These are phyloP conservation scores for Obba rivulosa DNA, from an alignment of 768 basidiomycete species.

Conservation along the genomic window DNA sequence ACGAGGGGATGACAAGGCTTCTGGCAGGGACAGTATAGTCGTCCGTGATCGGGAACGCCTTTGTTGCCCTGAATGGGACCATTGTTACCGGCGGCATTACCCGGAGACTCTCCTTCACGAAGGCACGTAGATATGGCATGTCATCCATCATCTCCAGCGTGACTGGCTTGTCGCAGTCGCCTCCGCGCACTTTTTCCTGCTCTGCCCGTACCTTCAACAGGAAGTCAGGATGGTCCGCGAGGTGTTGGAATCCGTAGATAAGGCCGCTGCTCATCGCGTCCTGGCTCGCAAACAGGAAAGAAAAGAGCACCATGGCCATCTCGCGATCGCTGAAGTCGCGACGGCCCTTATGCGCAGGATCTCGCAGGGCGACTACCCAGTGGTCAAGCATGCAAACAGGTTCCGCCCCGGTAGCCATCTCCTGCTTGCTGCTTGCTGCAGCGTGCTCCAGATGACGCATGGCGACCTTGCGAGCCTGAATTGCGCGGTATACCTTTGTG, in stretches of 20 bases:
- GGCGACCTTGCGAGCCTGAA: conserved; percentile 84
- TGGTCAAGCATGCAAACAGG: conserved; percentile 89
- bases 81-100: conserved; percentile 93
- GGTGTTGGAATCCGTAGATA: conserved; percentile 94
- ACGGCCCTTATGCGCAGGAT: conserved; percentile 65
- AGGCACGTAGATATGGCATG: conserved; percentile 92
- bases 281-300: conserved; percentile 94
- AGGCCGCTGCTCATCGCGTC: conserved; percentile 98
- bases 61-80: conserved; percentile 93
- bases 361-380: conserved; percentile 75
- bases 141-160: conserved; percentile 87
- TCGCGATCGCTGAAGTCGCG: conserved; percentile 88
- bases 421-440: conserved; percentile 70
- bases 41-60: conserved; percentile 85
- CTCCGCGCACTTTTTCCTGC: conserved; percentile 77
- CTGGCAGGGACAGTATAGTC: conserved; percentile 88
- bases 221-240: conserved; percentile 88
- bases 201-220: conserved; percentile 87
- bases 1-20: conserved; percentile 92
- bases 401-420: conserved; percentile 75
- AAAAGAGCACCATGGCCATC: conserved; percentile 96
- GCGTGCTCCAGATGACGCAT: conserved; percentile 77
- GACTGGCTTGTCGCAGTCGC: conserved; percentile 69
- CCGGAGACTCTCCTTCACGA: conserved; percentile 91
- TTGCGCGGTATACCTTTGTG: conserved; percentile 92